Base-by-base conservation (phyloP, 371 early-diverging fungal genomes). In the Apophysomyces trapeziformis region DNA sequence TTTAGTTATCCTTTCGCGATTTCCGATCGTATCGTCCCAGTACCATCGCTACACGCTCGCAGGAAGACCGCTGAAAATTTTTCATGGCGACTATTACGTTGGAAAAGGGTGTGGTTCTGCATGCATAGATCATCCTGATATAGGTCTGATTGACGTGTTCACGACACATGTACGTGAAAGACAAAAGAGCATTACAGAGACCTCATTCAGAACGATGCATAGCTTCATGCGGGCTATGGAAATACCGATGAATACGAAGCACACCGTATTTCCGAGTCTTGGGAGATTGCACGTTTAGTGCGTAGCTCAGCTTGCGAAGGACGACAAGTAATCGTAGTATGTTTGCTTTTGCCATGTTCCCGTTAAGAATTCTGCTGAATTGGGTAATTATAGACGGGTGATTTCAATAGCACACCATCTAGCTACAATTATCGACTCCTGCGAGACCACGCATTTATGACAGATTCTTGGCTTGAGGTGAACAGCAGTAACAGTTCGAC, bases 61-160 rank as follows among this genome's bases (percentile, higher is more conserved):
- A 36, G 89, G 89, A 4, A 75, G 78, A 26, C 88, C 89, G 7
- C 60, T 82, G 9, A 80, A 77, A 38, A 44, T 88, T n/a, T 76
- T 79, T 5, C 86, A 87, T 50, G 89, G 89, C 0, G 89, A 89
- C 64, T 89, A 76, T 71, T 88, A 80, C 68, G 87, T 84, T 14
- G 88, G 88, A 14, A 89, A 89, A 76, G 83, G 85, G 0, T 78
- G 76, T 69, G 88, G 75, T 2, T 80, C 80, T 35, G 79, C 76
- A 1, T 74, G 82, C 37, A 69, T 89, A 44, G 71, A 77, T 4
- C 88, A 87, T 68, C 89, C 89, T 2, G 68, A 72, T 7, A 68
- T 77, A 45, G 89, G 88, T n/a, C 61, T 84, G 11, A 71, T 88
- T 37, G 85, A 88, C 57, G 75, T 89, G 9, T 89, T 83, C 59